phyloP scores from a whole-genome alignment of 1,284 basidiomycete genomes.

The Apiotrichum laibachii region DNA sequence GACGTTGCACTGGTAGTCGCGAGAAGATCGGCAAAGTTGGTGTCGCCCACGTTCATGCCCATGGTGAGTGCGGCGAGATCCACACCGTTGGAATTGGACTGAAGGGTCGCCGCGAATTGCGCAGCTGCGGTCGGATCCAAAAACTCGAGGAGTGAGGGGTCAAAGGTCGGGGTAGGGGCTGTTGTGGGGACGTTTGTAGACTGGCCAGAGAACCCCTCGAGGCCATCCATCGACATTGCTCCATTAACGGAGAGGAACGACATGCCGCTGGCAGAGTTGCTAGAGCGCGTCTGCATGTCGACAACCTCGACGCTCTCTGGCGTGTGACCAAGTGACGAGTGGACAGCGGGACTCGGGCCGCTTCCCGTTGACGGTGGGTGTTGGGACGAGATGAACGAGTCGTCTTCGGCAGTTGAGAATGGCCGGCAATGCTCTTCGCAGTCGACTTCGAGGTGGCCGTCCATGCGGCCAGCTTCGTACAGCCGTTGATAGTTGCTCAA shows the following conservation, averaged over 20 bases:
- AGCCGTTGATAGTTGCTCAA: slow-evolving; percentile 11
- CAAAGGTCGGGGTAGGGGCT: slow-evolving; percentile 1
- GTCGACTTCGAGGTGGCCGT: neutral
- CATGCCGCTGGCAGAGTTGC: neutral
- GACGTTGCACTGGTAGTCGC: neutral
- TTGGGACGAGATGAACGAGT: neutral
- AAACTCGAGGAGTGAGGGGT: slow-evolving; percentile 12
- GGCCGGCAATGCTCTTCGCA: too few species aligned
- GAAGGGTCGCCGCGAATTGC: neutral
- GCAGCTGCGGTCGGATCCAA: slow-evolving; percentile 4
- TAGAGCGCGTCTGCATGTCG: slow-evolving; percentile 5
- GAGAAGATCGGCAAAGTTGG: neutral
- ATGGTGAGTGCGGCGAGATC: neutral
- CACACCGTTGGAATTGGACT: neutral
- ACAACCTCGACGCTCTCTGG: slow-evolving; percentile 16
- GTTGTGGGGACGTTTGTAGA: slow-evolving; percentile 1
- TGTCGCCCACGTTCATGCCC: neutral
- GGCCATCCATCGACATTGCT: neutral
- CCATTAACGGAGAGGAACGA: neutral
- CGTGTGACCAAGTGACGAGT: slow-evolving; percentile 13
- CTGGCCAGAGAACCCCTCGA: neutral
- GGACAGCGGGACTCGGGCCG: neutral
- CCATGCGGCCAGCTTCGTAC: slow-evolving; percentile 3
- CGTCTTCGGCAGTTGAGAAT: too few species aligned
- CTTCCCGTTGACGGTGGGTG: neutral